Percentiles rank a stretch among this genome's conserved stretches.
Evolutionary conservation across 1,284 basidiomycete genomes (phyloP).

Genomic region (Papiliotrema nemorosa): DNA sequence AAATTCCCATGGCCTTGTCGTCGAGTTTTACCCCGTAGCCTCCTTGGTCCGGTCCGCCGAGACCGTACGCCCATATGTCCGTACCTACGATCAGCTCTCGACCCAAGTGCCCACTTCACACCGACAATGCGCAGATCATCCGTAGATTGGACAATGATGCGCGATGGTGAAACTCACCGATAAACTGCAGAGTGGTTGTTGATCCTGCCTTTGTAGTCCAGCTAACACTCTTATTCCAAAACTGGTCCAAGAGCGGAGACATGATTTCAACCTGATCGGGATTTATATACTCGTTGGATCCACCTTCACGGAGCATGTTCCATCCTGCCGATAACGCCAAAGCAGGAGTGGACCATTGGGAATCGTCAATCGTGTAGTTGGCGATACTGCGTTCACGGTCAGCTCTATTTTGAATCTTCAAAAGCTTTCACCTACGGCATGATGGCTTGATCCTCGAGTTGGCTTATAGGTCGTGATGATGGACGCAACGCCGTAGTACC

Average conservation of each 20-base stretch:
- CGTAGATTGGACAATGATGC: neutral
- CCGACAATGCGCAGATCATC: neutral
- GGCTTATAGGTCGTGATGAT: too few relatives aligned
- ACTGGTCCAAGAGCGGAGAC: slow-evolving; percentile 18
- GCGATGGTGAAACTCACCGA: slow-evolving; percentile 14
- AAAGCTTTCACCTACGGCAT: too few relatives aligned
- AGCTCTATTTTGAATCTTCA: neutral
- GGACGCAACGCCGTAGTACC: too few relatives aligned
- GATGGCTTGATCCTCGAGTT: too few relatives aligned
- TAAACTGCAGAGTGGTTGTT: slow-evolving; percentile 20
- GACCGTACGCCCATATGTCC: slow-evolving; percentile 29
- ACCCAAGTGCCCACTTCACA: neutral
- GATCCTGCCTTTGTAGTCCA: slow-evolving; percentile 23
- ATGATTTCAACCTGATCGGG: slow-evolving; percentile 15
- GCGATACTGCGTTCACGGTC: neutral
- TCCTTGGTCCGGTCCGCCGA: slow-evolving; percentile 21
- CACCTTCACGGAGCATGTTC: slow-evolving; percentile 33
- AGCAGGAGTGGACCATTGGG: slow-evolving; percentile 26
- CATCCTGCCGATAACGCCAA: slow-evolving; percentile 26
- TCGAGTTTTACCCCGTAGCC: slow-evolving; percentile 16
- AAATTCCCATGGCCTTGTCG: slow-evolving; percentile 10
- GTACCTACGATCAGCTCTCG: slow-evolving; percentile 17
- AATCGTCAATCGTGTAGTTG: slow-evolving; percentile 36
- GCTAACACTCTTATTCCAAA: slow-evolving; percentile 24
- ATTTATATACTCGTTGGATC: slow-evolving; percentile 24